phyloP scores from a whole-genome alignment of 2,329 filamentous ascomycete species.

The Ophiocordyceps camponoti-floridani region DNA sequence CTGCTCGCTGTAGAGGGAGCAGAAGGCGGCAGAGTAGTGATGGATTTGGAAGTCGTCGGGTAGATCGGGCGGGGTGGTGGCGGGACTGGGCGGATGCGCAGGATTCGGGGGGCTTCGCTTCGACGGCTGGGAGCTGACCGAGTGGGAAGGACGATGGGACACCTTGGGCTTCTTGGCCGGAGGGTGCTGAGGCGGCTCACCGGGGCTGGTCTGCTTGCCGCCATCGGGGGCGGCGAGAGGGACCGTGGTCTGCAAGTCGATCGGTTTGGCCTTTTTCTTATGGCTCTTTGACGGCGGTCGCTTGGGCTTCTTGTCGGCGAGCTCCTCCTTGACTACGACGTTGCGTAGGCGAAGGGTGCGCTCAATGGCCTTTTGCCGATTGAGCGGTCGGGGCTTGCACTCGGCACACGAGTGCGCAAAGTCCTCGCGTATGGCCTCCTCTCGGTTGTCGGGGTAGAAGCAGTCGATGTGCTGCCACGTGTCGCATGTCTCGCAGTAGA shows the following conservation, averaged over 20 bases:
- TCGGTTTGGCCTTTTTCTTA: constrained; percentile 74
- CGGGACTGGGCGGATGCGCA: constrained; percentile 52
- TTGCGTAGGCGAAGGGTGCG: constrained; percentile 43
- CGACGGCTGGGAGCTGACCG: constrained; percentile 48
- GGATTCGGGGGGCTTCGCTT: constrained; percentile 44
- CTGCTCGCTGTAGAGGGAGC: constrained; percentile 51
- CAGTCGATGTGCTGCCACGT: constrained; percentile 98
- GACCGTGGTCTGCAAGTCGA: constrained; percentile 48
- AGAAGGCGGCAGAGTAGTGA: constrained; percentile 58
- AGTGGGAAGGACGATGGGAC: constrained; percentile 64
- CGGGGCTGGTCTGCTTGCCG: constrained; percentile 26
- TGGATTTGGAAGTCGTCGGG: constrained; percentile 46
- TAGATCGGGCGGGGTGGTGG: constrained; percentile 52
- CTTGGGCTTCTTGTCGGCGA: constrained; percentile 52
- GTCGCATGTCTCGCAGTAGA: constrained; percentile 88
- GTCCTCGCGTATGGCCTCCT: constrained; percentile 51
- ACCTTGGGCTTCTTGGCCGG: constrained; percentile 65
- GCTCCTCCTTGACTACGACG: constrained; percentile 21
- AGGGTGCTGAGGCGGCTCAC: constrained; percentile 25
- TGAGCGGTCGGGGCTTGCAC: constrained; percentile 62
- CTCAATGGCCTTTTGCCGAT: constrained; percentile 57
- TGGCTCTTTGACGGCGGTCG: constrained; percentile 62
- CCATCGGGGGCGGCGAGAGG: constrained; percentile 40
- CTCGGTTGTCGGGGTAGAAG: constrained; percentile 64
- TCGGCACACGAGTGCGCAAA: constrained; percentile 78